These are phyloP conservation scores for Cyberlindnera maritima DNA, from an alignment of 805 yeast species.

Conservation along the genomic window DNA sequence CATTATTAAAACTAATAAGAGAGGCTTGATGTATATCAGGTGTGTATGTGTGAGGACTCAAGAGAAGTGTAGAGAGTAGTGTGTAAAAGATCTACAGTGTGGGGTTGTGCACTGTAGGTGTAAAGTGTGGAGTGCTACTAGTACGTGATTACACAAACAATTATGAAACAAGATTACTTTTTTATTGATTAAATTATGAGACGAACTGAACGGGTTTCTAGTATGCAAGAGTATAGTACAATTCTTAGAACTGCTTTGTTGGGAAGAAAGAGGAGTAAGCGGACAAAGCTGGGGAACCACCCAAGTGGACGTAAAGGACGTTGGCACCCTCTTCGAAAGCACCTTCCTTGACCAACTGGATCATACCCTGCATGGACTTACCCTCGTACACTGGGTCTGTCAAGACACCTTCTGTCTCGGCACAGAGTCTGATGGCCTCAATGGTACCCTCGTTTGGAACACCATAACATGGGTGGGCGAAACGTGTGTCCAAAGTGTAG, in stretches of 20 bases:
- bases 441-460: conserved; percentile 20
- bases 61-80: too few species aligned
- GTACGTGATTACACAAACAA: too few species aligned
- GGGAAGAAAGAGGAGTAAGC: conserved; percentile 22
- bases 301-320: conserved; percentile 19
- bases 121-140: too few species aligned
- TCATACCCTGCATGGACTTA: conserved; percentile 20
- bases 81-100: too few species aligned
- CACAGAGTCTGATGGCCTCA: conserved; percentile 21
- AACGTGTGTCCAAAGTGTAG: conserved; percentile 15
- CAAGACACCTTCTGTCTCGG: conserved; percentile 18
- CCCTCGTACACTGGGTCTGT: conserved; percentile 21
- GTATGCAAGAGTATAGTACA: too few species aligned
- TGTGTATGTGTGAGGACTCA: too few species aligned
- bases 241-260: conserved; percentile 10
- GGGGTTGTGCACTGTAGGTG: too few species aligned
- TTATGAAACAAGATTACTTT: too few species aligned
- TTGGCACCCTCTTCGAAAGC: conserved; percentile 14
- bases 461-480: conserved; percentile 20
- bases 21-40: too few species aligned
- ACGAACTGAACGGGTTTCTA: neutral
- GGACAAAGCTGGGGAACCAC: conserved; percentile 20
- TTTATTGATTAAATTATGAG: neutral
- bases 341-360: conserved; percentile 15
- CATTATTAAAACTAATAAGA: too few species aligned